phyloP scores from a whole-genome alignment of 2,329 filamentous ascomycete genomes.

The Penicillium sp. region DNA sequence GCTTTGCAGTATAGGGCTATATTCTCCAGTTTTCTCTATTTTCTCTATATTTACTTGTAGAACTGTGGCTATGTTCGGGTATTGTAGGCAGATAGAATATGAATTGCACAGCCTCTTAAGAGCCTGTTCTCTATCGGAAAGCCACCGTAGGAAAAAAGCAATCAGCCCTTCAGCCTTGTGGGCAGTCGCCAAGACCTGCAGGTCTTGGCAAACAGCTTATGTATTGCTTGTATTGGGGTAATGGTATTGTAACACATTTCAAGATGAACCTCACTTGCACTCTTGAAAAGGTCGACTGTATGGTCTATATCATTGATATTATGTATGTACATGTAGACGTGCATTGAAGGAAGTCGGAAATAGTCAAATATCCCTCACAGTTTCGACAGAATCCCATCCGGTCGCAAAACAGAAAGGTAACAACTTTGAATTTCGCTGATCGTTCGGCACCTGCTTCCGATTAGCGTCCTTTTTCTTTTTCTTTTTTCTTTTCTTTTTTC shows the following conservation, averaged over 20 bases:
- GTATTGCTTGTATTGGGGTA: slow-evolving; percentile 4
- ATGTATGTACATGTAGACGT: no score
- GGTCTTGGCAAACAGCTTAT: slow-evolving; percentile 12
- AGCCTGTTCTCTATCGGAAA: background rate
- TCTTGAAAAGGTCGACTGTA: background rate
- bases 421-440: slow-evolving; percentile 24
- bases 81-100: background rate
- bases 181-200: slow-evolving; percentile 9
- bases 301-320: no score
- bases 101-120: background rate
- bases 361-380: slow-evolving; percentile 10
- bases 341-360: no score
- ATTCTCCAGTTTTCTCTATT: no score
- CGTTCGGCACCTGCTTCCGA: slow-evolving; percentile 20
- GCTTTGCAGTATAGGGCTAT: background rate
- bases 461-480: background rate
- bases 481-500: background rate
- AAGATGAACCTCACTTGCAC: no score
- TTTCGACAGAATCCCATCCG: slow-evolving; percentile 25
- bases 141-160: background rate
- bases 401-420: slow-evolving; percentile 24
- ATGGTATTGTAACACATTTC: background rate
- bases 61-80: background rate
- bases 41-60: background rate
- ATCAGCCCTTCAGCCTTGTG: slow-evolving; percentile 14